A percentile compares a stretch with the other conserved stretches of the same genome.
Conservation (phyloP, 495 filamentous ascomycete genomes). For the Neurospora sp. region DNA sequence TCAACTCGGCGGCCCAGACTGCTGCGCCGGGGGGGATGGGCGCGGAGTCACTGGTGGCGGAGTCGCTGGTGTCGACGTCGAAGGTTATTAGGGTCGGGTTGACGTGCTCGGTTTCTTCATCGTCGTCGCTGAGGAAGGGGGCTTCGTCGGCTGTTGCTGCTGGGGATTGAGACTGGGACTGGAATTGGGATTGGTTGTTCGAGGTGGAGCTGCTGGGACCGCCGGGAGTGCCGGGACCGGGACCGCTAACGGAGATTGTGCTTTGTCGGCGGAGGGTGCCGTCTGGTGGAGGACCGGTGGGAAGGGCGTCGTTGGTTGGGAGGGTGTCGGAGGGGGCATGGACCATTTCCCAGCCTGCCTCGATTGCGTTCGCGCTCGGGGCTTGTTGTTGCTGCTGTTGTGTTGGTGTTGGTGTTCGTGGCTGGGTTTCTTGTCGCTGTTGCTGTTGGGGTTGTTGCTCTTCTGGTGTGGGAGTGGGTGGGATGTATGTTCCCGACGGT, state of each 20-base stretch:
- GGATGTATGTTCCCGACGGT: neutral
- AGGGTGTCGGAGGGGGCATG: neutral
- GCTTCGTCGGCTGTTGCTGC: slow-evolving; percentile 7
- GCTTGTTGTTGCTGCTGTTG: neutral
- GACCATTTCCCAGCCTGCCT: neutral
- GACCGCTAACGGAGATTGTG: slow-evolving; percentile 9
- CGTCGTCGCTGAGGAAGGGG: slow-evolving; percentile 21
- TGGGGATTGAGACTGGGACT: neutral
- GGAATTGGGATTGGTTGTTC: neutral
- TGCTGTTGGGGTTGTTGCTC: neutral
- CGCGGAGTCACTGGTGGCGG: slow-evolving; percentile 3
- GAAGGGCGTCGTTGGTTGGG: neutral
- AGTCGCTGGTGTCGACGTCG: slow-evolving; percentile 43
- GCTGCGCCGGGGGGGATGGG: slow-evolving; percentile 22
- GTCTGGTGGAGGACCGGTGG: slow-evolving; percentile 16
- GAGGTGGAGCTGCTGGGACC: too few species aligned
- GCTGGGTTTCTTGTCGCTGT: neutral
- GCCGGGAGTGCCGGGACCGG: neutral
- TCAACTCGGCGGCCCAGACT: slow-evolving; percentile 45
- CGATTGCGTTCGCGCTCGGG: neutral
- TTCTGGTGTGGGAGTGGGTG: neutral
- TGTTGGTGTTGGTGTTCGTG: neutral
- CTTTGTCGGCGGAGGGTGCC: slow-evolving; percentile 22
- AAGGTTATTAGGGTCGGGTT: slow-evolving; percentile 46
- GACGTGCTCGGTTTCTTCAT: slow-evolving; percentile 38